A percentile compares a stretch with the other conserved stretches of the same genome.
Conservation (phyloP, 768 basidiomycete species). For the Hygrophorus russula region DNA sequence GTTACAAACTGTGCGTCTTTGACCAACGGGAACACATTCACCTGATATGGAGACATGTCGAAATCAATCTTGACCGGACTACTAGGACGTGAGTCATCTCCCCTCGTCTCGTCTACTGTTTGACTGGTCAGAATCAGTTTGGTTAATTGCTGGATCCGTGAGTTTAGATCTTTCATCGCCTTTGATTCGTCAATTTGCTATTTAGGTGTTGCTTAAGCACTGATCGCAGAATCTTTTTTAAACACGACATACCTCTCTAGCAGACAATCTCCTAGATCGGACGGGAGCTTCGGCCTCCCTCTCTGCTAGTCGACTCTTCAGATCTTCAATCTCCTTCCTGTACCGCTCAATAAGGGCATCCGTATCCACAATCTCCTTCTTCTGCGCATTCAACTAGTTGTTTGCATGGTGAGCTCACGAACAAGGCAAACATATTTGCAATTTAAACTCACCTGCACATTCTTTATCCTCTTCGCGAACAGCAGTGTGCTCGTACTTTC, state of each 20-base stretch:
- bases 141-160: slow-evolving; percentile 71
- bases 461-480: slow-evolving; percentile 88
- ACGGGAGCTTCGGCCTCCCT: slow-evolving; percentile 53
- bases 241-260: slow-evolving; percentile 30
- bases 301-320: slow-evolving; percentile 63
- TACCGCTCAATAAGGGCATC: slow-evolving; percentile 92
- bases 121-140: slow-evolving; percentile 82
- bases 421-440: not conserved
- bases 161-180: slow-evolving; percentile 75
- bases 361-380: slow-evolving; percentile 90
- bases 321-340: slow-evolving; percentile 86
- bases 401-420: not conserved
- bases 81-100: slow-evolving; percentile 61
- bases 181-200: slow-evolving; percentile 80
- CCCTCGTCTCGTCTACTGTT: slow-evolving; percentile 59
- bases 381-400: slow-evolving; percentile 64
- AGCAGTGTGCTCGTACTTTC: slow-evolving; percentile 85
- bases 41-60: slow-evolving; percentile 81
- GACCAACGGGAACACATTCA: slow-evolving; percentile 17
- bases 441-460: slow-evolving; percentile 49
- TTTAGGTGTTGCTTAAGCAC: not conserved
- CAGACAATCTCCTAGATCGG: slow-evolving; percentile 36
- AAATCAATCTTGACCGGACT: slow-evolving; percentile 88
- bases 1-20: not conserved
- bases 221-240: not conserved